Percentiles rank a stretch among this genome's conserved stretches.
Evolutionary conservation across 1,139 yeast genomes (phyloP).

Genomic region (Blastobotrys ciferrii): DNA sequence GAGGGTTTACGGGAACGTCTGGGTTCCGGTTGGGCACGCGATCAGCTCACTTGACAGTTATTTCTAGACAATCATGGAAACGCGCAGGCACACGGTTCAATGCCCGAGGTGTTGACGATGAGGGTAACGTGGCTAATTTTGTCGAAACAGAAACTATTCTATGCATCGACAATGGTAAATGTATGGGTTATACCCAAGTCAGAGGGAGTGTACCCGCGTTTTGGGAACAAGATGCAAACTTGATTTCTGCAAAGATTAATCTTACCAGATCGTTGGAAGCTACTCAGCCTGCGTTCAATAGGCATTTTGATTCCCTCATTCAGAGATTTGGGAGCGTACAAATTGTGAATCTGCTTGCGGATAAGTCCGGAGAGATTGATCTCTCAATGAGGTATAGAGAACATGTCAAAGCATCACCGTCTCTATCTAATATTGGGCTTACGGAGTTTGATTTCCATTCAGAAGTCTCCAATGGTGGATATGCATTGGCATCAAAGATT

Average conservation of each 20-base stretch:
- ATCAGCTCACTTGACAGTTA: constrained; percentile 64
- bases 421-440: constrained; percentile 34
- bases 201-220: constrained; percentile 95
- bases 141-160: constrained; percentile 89
- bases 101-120: constrained; percentile 94
- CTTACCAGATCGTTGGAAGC: constrained; percentile 89
- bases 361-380: constrained; percentile 73
- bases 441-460: constrained; percentile 93
- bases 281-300: constrained; percentile 83
- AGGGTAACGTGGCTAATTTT: constrained; percentile 91
- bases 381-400: constrained; percentile 63
- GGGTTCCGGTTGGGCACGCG: constrained; percentile 50
- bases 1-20: constrained; percentile 89
- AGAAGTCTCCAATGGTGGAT: constrained; percentile 86
- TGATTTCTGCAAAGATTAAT: constrained; percentile 74
- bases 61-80: constrained; percentile 92
- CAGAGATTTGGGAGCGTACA: constrained; percentile 84
- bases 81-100: constrained; percentile 95
- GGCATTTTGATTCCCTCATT: constrained; percentile 69
- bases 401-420: constrained; percentile 45
- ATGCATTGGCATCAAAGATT: constrained; percentile 75
- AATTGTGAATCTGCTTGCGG: constrained; percentile 76
- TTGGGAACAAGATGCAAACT: constrained; percentile 95
- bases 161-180: constrained; percentile 52
- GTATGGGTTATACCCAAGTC: constrained; percentile 78